Conservation (phyloP, 1,139 yeast genomes). For the Hemisphaericaspora xylanilytica region DNA sequence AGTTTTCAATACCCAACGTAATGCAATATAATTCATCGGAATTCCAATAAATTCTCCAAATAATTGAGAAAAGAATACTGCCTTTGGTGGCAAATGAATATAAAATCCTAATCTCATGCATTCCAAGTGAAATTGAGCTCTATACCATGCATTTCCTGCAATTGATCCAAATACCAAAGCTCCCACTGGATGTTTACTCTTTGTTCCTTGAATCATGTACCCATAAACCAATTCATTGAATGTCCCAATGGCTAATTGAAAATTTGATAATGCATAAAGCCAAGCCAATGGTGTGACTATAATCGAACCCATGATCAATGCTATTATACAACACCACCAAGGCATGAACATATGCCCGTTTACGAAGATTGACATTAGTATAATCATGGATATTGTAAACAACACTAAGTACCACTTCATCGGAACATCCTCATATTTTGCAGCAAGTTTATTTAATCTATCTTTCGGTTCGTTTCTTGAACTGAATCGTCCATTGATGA, state of each 20-base stretch:
- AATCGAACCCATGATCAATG: conserved; percentile 39
- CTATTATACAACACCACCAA: conserved; percentile 48
- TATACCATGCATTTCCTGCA: conserved; percentile 54
- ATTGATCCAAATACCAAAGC: conserved; percentile 50
- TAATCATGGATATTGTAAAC: conserved; percentile 33
- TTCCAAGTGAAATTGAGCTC: conserved; percentile 50
- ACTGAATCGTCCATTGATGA: conserved; percentile 7
- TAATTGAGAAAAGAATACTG: conserved; percentile 47
- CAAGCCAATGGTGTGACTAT: conserved; percentile 51
- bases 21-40: conserved; percentile 47
- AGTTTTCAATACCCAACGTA: conserved; percentile 43
- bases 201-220: conserved; percentile 33
- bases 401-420: conserved; percentile 37
- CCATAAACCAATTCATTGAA: conserved; percentile 52
- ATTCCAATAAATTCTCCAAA: conserved; percentile 52
- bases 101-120: conserved; percentile 50
- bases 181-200: conserved; percentile 43
- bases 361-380: conserved; percentile 32
- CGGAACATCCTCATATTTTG: conserved; percentile 41
- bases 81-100: conserved; percentile 46
- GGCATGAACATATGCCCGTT: conserved; percentile 47
- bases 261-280: conserved; percentile 50
- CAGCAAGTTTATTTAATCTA: conserved; percentile 38
- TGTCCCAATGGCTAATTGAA: conserved; percentile 51
- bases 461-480: conserved; percentile 26